A percentile compares a stretch with the other conserved stretches of the same genome.
Evolutionary conservation across 2,329 filamentous ascomycete genomes (phyloP).

Genomic region (Bipolaris cookei): DNA sequence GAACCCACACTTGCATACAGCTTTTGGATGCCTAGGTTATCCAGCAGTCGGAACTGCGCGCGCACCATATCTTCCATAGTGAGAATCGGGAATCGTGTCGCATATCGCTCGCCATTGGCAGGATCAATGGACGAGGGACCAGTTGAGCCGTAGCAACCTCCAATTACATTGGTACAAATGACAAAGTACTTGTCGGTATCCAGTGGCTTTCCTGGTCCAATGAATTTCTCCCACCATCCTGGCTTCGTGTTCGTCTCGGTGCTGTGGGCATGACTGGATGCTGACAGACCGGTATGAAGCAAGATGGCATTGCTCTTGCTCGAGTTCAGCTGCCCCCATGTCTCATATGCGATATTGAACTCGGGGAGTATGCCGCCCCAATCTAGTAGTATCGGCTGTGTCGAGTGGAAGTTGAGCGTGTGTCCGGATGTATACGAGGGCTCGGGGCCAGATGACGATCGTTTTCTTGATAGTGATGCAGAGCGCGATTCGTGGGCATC

Average conservation of each 20-base stretch:
- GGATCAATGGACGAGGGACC: slow-evolving; percentile 89
- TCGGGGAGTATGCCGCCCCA: slow-evolving; percentile 92
- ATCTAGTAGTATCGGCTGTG: slow-evolving; percentile 79
- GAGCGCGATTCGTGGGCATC: slow-evolving; percentile 57
- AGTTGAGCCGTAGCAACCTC: slow-evolving; percentile 94
- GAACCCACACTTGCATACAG: slow-evolving; percentile 92
- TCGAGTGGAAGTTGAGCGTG: slow-evolving; percentile 78
- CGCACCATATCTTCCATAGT: slow-evolving; percentile 98
- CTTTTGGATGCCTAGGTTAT: slow-evolving; percentile 74
- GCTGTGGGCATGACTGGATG: slow-evolving; percentile 96
- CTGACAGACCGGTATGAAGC: slow-evolving; percentile 90
- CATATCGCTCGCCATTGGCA: slow-evolving; percentile 84
- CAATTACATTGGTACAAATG: slow-evolving; percentile 95
- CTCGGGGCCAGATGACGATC: slow-evolving; percentile 77
- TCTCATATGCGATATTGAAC: slow-evolving; percentile 91
- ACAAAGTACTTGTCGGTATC: slow-evolving; percentile 92
- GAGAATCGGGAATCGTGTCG: slow-evolving; percentile 91
- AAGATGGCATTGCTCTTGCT: slow-evolving; percentile 89
- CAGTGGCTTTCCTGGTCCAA: slow-evolving; percentile 81
- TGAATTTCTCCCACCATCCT: slow-evolving; percentile 99
- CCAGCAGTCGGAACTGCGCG: slow-evolving; percentile 88
- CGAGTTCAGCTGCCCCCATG: slow-evolving; percentile 82
- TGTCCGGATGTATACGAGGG: slow-evolving; percentile 91
- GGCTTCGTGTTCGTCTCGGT: slow-evolving; percentile 85
- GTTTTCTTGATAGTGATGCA: slow-evolving; percentile 74